phyloP scores from a whole-genome alignment of 352 stramenopile genomes.

The Phytophthora fragariae region DNA sequence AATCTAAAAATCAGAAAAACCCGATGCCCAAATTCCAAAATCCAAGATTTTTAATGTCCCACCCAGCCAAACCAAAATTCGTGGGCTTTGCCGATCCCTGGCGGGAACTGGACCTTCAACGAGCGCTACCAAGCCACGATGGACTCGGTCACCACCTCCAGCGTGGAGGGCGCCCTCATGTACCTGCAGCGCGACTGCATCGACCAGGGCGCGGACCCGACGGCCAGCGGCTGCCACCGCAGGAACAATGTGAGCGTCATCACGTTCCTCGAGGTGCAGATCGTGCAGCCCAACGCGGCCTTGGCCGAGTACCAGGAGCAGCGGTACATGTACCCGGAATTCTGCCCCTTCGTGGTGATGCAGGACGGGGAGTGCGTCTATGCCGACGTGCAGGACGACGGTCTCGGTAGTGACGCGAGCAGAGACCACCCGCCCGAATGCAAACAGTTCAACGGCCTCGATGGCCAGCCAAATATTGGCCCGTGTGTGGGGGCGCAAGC shows the following conservation, averaged over 20 bases:
- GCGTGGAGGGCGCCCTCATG: conserved; percentile 72
- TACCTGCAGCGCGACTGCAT: conserved; percentile 80
- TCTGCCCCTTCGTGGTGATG: conserved; percentile 77
- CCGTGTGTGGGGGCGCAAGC: conserved; percentile 68
- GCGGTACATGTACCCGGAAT: conserved; percentile 71
- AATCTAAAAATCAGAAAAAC: no score
- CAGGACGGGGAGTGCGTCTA: conserved; percentile 59
- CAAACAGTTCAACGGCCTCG: conserved; percentile 70
- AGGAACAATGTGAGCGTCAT: conserved; percentile 71
- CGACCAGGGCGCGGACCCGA: conserved; percentile 51
- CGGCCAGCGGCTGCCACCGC: conserved; percentile 43
- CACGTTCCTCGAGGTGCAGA: conserved; percentile 69
- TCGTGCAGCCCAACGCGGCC: conserved; percentile 64
- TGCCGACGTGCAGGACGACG: conserved; percentile 33
- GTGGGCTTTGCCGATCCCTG: no score
- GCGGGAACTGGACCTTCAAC: conserved; percentile 38
- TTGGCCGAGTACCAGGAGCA: conserved; percentile 68
- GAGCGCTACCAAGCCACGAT: conserved; percentile 57
- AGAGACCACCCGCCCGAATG: conserved; percentile 50
- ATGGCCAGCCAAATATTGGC: conserved; percentile 61
- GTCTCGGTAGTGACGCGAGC: conserved; percentile 11
- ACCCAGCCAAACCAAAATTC: no score
- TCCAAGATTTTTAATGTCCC: no score
- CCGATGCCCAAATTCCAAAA: no score
- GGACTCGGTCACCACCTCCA: conserved; percentile 77